Conservation (phyloP, 805 yeast genomes). For the Saccharomycopsis capsularis region DNA sequence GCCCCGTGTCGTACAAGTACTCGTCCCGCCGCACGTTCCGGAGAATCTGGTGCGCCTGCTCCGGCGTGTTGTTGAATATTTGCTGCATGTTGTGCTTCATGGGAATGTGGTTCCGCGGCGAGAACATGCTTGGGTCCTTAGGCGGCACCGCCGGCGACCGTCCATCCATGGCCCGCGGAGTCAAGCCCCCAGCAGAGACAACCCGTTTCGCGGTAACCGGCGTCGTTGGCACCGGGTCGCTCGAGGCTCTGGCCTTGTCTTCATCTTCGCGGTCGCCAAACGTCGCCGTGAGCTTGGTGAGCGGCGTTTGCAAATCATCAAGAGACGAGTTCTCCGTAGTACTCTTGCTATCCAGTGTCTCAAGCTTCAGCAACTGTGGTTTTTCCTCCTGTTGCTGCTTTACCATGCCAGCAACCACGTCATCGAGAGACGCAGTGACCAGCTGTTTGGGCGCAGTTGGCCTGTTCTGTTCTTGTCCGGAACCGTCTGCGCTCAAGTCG, state of each 20-base stretch:
- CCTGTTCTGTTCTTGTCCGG: too few species aligned
- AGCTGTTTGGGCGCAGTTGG: too few species aligned
- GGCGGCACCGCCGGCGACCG: constrained; percentile 21
- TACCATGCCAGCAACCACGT: neutral
- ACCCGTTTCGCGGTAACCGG: neutral
- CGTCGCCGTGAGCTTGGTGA: neutral
- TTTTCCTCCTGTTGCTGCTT: neutral
- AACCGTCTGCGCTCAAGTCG: neutral
- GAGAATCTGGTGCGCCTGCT: constrained; percentile 16
- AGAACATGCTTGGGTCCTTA: constrained; percentile 13
- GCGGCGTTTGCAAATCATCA: neutral
- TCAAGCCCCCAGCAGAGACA: neutral
- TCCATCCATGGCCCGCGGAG: neutral
- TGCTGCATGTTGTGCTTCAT: constrained; percentile 13
- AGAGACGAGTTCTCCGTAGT: too few species aligned
- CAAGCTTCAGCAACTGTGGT: too few species aligned
- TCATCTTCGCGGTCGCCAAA: too few species aligned
- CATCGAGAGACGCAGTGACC: neutral
- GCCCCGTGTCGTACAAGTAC: constrained; percentile 18
- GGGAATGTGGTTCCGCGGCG: constrained; percentile 15
- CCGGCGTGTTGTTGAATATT: constrained; percentile 6
- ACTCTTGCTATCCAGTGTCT: too few species aligned
- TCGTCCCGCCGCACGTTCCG: constrained; percentile 19
- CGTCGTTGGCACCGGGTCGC: neutral
- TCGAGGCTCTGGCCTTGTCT: neutral